These are phyloP conservation scores for Inonotus hispidus DNA, from an alignment of 1,284 basidiomycete genomes.

Conservation along the genomic window DNA sequence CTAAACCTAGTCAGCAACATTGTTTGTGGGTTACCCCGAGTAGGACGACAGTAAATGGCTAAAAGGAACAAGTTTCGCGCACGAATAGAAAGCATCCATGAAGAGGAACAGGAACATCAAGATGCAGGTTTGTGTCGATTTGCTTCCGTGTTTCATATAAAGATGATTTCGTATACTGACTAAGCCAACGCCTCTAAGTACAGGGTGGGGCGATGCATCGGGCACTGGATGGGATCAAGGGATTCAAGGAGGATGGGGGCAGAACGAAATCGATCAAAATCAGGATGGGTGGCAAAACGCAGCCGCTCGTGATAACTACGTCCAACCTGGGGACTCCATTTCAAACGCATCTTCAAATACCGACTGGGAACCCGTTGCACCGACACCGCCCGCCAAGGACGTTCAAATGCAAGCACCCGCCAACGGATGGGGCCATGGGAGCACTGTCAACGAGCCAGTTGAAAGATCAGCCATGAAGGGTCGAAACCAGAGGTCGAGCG, in stretches of 20 bases:
- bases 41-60: neutral
- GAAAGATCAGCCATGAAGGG: neutral
- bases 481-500: neutral
- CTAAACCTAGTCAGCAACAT: neutral
- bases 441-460: neutral
- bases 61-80: constrained; percentile 3
- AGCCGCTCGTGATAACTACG: neutral
- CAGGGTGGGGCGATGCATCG: neutral
- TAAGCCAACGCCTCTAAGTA: neutral
- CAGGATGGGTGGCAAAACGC: neutral
- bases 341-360: constrained; percentile 4
- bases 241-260: neutral
- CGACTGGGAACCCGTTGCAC: neutral
- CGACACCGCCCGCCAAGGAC: neutral
- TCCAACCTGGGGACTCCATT: constrained; percentile 7
- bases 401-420: neutral
- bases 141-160: neutral
- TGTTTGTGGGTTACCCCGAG: neutral
- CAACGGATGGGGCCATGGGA: neutral
- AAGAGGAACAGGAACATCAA: neutral
- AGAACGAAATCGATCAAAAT: neutral
- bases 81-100: constrained; percentile 6
- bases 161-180: neutral
- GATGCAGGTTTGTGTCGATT: neutral
- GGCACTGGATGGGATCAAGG: neutral